Conservation (phyloP, 768 basidiomycete genomes). For the Panus rudis region DNA sequence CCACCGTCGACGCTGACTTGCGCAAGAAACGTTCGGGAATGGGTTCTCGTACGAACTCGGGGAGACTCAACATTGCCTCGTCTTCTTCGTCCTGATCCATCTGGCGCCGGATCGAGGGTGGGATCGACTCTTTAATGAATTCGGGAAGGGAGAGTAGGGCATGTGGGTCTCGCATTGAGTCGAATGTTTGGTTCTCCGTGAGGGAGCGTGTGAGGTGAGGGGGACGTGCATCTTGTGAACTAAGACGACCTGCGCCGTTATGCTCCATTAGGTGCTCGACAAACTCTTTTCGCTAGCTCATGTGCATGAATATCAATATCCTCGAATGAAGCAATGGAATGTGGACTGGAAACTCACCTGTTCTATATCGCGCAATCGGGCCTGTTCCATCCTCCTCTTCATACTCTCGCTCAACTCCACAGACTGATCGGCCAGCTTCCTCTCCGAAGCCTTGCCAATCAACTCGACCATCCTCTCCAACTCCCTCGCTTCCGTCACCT, state of each 20-base stretch:
- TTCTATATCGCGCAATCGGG: slow-evolving; percentile 49
- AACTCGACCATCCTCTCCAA: slow-evolving; percentile 67
- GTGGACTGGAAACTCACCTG: slow-evolving; percentile 39
- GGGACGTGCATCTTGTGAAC: slow-evolving; percentile 72
- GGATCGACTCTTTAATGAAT: slow-evolving; percentile 33
- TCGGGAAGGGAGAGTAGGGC: slow-evolving; percentile 37
- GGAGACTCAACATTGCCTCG: slow-evolving; percentile 25
- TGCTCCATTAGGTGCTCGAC: slow-evolving; percentile 68
- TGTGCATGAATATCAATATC: slow-evolving; percentile 5
- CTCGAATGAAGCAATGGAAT: background rate
- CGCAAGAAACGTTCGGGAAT: slow-evolving; percentile 16
- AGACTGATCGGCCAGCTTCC: slow-evolving; percentile 63
- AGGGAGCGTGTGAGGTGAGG: slow-evolving; percentile 14
- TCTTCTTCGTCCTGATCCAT: slow-evolving; percentile 21
- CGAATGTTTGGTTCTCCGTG: background rate
- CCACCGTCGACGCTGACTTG: too few species aligned
- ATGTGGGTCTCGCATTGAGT: slow-evolving; percentile 26
- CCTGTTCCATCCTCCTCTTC: slow-evolving; percentile 46
- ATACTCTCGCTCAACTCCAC: slow-evolving; percentile 60
- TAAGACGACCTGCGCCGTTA: slow-evolving; percentile 66
- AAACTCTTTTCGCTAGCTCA: slow-evolving; percentile 63
- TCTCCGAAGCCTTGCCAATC: slow-evolving; percentile 61
- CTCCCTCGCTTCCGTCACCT: slow-evolving; percentile 40
- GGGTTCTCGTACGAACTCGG: slow-evolving; percentile 47
- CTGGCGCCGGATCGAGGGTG: slow-evolving; percentile 16